Evolutionary conservation across 2,329 filamentous ascomycete species (phyloP).

Genomic region (Claviceps sp.): DNA sequence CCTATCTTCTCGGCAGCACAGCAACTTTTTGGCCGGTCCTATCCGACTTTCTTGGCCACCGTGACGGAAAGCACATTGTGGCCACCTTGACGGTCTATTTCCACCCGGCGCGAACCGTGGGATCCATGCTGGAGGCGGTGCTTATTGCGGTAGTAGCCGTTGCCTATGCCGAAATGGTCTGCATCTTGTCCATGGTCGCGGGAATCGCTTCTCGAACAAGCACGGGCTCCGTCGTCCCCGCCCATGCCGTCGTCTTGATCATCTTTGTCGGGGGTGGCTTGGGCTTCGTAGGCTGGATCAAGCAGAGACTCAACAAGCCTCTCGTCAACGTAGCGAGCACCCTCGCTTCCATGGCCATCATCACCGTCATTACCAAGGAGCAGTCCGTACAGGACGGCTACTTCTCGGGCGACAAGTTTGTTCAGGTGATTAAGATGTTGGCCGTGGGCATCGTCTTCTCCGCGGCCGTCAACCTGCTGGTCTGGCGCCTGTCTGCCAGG

Average conservation of each 20-base stretch:
- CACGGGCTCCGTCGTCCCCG: conserved; percentile 52
- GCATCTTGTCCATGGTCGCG: conserved; percentile 76
- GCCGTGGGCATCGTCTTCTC: conserved; percentile 62
- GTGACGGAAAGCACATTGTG: conserved; percentile 88
- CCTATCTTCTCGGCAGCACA: conserved; percentile 75
- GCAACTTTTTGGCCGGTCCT: conserved; percentile 70
- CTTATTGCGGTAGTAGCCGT: conserved; percentile 67
- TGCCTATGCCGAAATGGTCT: conserved; percentile 54
- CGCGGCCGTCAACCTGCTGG: conserved; percentile 58
- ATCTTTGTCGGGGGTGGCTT: conserved; percentile 78
- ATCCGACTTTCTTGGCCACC: conserved; percentile 60
- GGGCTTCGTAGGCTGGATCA: conserved; percentile 79
- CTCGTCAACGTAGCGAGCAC: conserved; percentile 77
- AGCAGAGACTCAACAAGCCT: conserved; percentile 64
- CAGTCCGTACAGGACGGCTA: conserved; percentile 71
- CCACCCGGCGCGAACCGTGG: conserved; percentile 72
- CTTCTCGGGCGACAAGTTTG: conserved; percentile 69
- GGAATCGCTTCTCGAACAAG: conserved; percentile 63
- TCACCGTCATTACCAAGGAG: conserved; percentile 83
- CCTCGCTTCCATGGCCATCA: conserved; percentile 74
- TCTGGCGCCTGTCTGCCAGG: conserved; percentile 70
- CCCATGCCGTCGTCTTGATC: conserved; percentile 66
- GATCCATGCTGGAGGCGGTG: conserved; percentile 80
- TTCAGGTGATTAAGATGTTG: conserved; percentile 72
- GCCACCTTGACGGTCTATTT: conserved; percentile 93